Conservation (phyloP, 2,329 filamentous ascomycete species). For the Myriangium duriaei region DNA sequence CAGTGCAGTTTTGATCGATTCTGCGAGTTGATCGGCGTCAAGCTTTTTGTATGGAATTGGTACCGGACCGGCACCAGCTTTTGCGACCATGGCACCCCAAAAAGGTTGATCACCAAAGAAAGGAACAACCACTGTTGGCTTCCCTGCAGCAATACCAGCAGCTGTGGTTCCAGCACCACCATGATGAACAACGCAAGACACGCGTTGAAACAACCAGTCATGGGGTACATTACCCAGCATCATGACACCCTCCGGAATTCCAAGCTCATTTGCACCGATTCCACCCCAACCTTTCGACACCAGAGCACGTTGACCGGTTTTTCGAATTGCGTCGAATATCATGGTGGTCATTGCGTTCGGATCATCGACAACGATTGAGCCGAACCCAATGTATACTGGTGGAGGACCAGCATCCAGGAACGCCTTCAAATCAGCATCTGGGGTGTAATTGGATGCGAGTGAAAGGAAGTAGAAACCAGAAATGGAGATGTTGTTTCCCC, state of each 20-base stretch:
- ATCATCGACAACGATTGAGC: conserved; percentile 70
- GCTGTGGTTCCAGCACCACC: conserved; percentile 48
- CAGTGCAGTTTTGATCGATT: conserved; percentile 30
- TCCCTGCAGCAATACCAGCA: conserved; percentile 35
- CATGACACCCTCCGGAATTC: conserved; percentile 32
- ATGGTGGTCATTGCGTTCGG: conserved; percentile 57
- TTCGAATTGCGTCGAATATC: conserved; percentile 57
- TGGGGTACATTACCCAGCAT: conserved; percentile 45
- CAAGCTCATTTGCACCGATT: conserved; percentile 30
- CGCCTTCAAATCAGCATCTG: conserved; percentile 50
- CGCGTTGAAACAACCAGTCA: conserved; percentile 46
- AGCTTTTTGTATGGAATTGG: conserved; percentile 32
- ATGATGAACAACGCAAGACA: conserved; percentile 45
- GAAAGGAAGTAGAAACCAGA: conserved; percentile 69
- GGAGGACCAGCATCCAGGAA: conserved; percentile 60
- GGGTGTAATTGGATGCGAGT: conserved; percentile 52
- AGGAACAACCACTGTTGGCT: conserved; percentile 41
- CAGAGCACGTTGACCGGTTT: conserved; percentile 38
- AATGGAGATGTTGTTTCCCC: conserved; percentile 58
- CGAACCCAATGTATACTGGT: conserved; percentile 74
- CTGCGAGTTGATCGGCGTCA: conserved; percentile 26
- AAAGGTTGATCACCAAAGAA: conserved; percentile 46
- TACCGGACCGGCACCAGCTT: conserved; percentile 18
- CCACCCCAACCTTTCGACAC: conserved; percentile 45
- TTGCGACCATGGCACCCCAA: conserved; percentile 49